Conservation (phyloP, 768 basidiomycete genomes). For the Mycena chlorophos region DNA sequence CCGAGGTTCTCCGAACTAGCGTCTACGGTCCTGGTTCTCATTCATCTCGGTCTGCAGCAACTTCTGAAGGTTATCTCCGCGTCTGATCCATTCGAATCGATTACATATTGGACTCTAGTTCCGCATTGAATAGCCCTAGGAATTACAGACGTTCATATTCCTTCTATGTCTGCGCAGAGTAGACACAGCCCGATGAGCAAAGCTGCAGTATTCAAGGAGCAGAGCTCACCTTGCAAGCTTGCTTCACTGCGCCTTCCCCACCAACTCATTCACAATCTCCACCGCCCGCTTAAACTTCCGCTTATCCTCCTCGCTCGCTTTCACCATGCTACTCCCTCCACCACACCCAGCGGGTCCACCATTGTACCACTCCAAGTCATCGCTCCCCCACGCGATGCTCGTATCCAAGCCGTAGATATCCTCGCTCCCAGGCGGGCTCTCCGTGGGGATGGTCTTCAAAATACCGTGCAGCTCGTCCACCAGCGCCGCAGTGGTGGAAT, state of each 20-base stretch:
- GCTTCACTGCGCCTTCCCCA: constrained; percentile 34
- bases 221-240: too few species aligned
- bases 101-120: too few species aligned
- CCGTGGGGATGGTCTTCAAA: constrained; percentile 58
- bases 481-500: constrained; percentile 39
- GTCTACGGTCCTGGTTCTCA: too few species aligned
- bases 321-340: constrained; percentile 46
- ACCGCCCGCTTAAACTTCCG: constrained; percentile 69
- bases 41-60: too few species aligned
- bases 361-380: constrained; percentile 61
- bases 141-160: too few species aligned
- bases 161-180: too few species aligned
- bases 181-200: too few species aligned
- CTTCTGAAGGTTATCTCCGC: too few species aligned
- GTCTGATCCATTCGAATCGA: too few species aligned
- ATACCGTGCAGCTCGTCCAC: constrained; percentile 61
- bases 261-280: constrained; percentile 59
- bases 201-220: too few species aligned
- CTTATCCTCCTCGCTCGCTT: constrained; percentile 62
- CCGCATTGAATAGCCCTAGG: too few species aligned
- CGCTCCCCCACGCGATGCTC: constrained; percentile 60
- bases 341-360: constrained; percentile 63
- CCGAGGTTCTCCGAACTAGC: too few species aligned
- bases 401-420: constrained; percentile 75
- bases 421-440: constrained; percentile 56